A percentile compares a stretch with the other conserved stretches of the same genome.
Conservation (phyloP, 176 grass and related monocot species). For the Luzula sylvatica region DNA sequence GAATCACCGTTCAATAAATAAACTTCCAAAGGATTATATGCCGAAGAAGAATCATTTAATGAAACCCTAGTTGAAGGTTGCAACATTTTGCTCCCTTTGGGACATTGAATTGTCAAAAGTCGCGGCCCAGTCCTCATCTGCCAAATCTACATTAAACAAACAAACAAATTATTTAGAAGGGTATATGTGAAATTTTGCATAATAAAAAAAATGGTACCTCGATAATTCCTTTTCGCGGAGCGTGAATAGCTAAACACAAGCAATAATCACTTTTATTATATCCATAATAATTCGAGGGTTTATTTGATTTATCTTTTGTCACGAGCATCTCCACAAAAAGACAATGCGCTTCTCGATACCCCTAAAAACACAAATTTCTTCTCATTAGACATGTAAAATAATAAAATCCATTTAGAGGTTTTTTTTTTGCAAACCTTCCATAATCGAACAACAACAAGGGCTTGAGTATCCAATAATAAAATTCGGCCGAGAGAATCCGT, state of each 20-base stretch:
- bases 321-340: conserved; percentile 84
- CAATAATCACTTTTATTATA: conserved; percentile 81
- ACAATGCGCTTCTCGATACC: conserved; percentile 92
- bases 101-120: conserved; percentile 63
- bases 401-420: too few species aligned
- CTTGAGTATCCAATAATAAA: conserved; percentile 74
- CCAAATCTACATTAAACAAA: conserved; percentile 49
- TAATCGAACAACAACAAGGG: conserved; percentile 82
- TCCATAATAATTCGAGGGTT: conserved; percentile 35
- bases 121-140: conserved; percentile 89
- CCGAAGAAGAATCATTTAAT: conserved; percentile 5
- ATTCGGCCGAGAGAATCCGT: conserved; percentile 95
- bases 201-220: conserved; percentile 37
- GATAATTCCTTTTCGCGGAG: conserved; percentile 89
- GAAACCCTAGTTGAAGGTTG: conserved; percentile 61
- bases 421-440: conserved; percentile 63
- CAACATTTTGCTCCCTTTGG: conserved; percentile 78
- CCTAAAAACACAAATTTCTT: conserved; percentile 28
- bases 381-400: too few species aligned
- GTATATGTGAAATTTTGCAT: not conserved
- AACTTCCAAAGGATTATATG: conserved; percentile 69
- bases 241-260: conserved; percentile 91
- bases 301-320: conserved; percentile 51
- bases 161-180: not conserved
- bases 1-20: conserved; percentile 88